A percentile compares a stretch with the other conserved stretches of the same genome.
These are phyloP conservation scores for Solanum piurae DNA, from an alignment of 257 asterid genomes.

Conservation along the genomic window DNA sequence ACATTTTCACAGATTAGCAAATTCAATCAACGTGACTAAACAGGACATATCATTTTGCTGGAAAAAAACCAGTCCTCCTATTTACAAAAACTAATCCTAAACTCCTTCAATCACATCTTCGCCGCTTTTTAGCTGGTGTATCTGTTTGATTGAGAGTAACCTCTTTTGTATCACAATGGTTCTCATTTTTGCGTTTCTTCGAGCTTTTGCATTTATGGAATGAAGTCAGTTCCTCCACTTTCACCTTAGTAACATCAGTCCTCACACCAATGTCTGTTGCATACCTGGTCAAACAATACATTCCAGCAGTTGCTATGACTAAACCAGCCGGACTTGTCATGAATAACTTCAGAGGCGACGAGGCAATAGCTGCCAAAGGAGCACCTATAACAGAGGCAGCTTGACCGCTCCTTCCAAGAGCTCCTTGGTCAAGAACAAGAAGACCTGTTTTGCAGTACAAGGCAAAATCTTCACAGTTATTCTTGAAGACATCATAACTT, in stretches of 20 bases:
- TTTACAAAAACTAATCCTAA: neutral
- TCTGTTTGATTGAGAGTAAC: conserved; percentile 5
- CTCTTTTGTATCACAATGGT: neutral
- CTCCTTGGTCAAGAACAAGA: neutral
- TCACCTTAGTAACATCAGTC: conserved; percentile 21
- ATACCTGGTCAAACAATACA: conserved; percentile 22
- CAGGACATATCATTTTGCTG: neutral
- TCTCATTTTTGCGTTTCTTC: neutral
- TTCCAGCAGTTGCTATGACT: conserved; percentile 11
- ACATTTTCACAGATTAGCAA: neutral
- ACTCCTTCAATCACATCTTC: neutral
- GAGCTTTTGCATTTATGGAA: neutral
- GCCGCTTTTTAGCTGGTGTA: neutral
- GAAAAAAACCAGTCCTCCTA: neutral
- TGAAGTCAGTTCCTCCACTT: conserved; percentile 21
- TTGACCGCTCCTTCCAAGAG: conserved; percentile 31
- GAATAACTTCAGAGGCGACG: conserved; percentile 17
- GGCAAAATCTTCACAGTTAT: conserved; percentile 39
- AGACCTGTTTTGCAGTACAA: conserved; percentile 35
- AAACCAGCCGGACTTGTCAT: conserved; percentile 15
- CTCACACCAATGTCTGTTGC: conserved; percentile 32
- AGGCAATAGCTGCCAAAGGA: conserved; percentile 20
- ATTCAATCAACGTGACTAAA: neutral
- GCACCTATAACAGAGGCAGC: conserved; percentile 14
- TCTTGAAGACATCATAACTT: conserved; percentile 10